A percentile compares a stretch with the other conserved stretches of the same genome.
These are phyloP conservation scores for Russula vinacea DNA, from an alignment of 768 basidiomycete species.

Conservation along the genomic window DNA sequence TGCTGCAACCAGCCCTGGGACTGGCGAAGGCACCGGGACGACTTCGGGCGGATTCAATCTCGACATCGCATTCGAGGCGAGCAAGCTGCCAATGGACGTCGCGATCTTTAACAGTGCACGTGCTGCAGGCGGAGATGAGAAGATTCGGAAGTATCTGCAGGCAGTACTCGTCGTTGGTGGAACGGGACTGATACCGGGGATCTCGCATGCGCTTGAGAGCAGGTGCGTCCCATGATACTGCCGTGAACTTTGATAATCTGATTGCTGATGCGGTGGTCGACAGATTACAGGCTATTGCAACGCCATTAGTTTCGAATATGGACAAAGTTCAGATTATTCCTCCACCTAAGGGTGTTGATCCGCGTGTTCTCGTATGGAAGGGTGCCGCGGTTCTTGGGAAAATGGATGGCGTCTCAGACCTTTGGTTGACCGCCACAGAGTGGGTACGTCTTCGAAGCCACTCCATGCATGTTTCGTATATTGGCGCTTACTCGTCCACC, in stretches of 20 bases:
- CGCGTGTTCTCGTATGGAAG: slow-evolving; percentile 89
- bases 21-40: slow-evolving; percentile 18
- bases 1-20: slow-evolving; percentile 12
- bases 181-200: slow-evolving; percentile 72
- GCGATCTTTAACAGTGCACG: slow-evolving; percentile 90
- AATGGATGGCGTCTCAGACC: slow-evolving; percentile 84
- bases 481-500: slow-evolving; percentile 11
- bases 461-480: slow-evolving; percentile 3
- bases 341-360: slow-evolving; percentile 91
- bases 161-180: slow-evolving; percentile 88
- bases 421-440: slow-evolving; percentile 85
- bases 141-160: slow-evolving; percentile 83
- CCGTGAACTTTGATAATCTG: background rate
- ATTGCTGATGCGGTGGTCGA: slow-evolving; percentile 10
- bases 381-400: slow-evolving; percentile 88
- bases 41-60: slow-evolving; percentile 45
- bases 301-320: slow-evolving; percentile 77
- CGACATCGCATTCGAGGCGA: slow-evolving; percentile 80
- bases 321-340: slow-evolving; percentile 89
- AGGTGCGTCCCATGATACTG: slow-evolving; percentile 49
- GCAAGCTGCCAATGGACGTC: slow-evolving; percentile 87
- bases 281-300: slow-evolving; percentile 80
- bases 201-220: slow-evolving; percentile 84
- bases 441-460: slow-evolving; percentile 57
- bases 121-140: slow-evolving; percentile 85